Evolutionary conservation across 73 alveolate genomes (phyloP).

Genomic region (Tetrahymena elliotti): DNA sequence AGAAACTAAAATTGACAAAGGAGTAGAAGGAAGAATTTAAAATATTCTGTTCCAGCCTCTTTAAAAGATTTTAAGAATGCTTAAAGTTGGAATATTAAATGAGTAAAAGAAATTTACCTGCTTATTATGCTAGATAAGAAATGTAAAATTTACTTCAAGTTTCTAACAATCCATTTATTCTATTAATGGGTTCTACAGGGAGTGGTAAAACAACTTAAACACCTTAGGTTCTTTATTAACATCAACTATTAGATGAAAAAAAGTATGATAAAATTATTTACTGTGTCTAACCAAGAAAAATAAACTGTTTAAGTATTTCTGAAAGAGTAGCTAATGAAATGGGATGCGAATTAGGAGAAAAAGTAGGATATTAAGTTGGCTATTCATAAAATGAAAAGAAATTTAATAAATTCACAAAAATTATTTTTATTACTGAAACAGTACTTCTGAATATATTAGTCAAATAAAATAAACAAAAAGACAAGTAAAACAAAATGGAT

Average conservation of each 20-base stretch:
- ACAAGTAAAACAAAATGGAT: neutral
- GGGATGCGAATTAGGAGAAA: constrained; percentile 52
- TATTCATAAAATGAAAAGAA: constrained; percentile 60
- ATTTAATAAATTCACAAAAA: constrained; percentile 83
- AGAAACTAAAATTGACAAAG: no score
- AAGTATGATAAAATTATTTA: constrained; percentile 12
- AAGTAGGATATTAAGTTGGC: constrained; percentile 80
- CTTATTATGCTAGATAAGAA: neutral
- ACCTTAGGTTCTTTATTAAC: constrained; percentile 52
- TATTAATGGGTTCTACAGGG: constrained; percentile 73
- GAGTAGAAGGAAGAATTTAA: neutral
- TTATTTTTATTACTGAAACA: constrained; percentile 29
- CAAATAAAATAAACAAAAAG: neutral
- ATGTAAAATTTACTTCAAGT: no score
- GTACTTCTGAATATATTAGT: neutral
- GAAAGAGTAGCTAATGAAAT: constrained; percentile 86
- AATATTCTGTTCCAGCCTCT: neutral
- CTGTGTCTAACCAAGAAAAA: constrained; percentile 88
- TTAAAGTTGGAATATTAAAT: neutral
- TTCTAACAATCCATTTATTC: neutral
- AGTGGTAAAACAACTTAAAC: constrained; percentile 78
- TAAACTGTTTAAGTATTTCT: constrained; percentile 84
- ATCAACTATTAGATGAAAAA: constrained; percentile 26
- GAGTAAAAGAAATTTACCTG: neutral
- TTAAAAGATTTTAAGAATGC: neutral